phyloP scores from a whole-genome alignment of 2,329 filamentous ascomycete genomes.

The Apiospora pterosperma region DNA sequence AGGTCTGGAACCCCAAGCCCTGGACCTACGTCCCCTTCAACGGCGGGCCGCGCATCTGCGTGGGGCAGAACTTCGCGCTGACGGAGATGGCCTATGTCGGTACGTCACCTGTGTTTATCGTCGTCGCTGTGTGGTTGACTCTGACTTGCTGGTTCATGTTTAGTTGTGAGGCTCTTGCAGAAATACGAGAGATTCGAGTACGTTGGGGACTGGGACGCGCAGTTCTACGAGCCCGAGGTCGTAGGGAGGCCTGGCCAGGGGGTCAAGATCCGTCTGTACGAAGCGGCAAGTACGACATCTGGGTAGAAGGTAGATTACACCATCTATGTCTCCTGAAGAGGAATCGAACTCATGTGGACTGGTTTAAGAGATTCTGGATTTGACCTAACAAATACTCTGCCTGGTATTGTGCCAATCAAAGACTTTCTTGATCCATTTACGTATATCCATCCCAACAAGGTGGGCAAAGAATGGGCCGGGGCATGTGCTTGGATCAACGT shows the following conservation, averaged over 20 bases:
- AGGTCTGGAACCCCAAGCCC: slow-evolving; percentile 33
- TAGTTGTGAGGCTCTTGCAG: slow-evolving; percentile 53
- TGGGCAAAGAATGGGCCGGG: too few species aligned
- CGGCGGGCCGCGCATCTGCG: slow-evolving; percentile 45
- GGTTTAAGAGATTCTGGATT: too few species aligned
- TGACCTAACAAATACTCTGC: too few species aligned
- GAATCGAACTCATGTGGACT: too few species aligned
- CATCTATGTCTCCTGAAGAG: too few species aligned
- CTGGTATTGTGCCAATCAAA: too few species aligned
- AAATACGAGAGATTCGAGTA: slow-evolving; percentile 54
- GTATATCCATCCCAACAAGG: too few species aligned
- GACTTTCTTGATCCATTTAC: too few species aligned
- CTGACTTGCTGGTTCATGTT: background rate
- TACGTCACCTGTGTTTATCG: slow-evolving; percentile 21
- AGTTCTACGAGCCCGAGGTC: slow-evolving; percentile 40
- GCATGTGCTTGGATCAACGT: too few species aligned
- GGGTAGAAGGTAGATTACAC: background rate
- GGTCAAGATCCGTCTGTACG: slow-evolving; percentile 37
- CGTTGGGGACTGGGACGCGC: slow-evolving; percentile 40
- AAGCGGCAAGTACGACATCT: slow-evolving; percentile 14
- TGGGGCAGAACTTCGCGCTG: slow-evolving; percentile 58
- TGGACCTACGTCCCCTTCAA: slow-evolving; percentile 48
- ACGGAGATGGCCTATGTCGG: slow-evolving; percentile 52
- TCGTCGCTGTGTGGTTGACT: background rate
- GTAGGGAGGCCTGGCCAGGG: slow-evolving; percentile 41